Percentiles rank a stretch among this genome's conserved stretches.
Evolutionary conservation across 148 eudicot genomes (phyloP).

Genomic region (Bassia scoparia): DNA sequence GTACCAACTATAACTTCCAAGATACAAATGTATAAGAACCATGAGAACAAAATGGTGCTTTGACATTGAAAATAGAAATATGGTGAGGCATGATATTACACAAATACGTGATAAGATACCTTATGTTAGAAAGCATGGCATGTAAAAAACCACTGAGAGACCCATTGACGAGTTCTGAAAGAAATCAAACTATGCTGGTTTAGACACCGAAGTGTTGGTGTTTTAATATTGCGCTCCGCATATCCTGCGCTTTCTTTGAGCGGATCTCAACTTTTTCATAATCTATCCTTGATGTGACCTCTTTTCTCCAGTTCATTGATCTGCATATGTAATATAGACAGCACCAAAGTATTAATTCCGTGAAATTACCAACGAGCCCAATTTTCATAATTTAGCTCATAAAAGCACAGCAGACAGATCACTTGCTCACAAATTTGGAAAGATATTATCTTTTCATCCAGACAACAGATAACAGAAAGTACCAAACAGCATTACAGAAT

Average conservation of each 20-base stretch:
- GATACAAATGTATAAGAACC: not conserved
- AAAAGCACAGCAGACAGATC: not conserved
- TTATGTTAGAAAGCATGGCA: conserved; percentile 67
- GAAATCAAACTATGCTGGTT: conserved; percentile 44
- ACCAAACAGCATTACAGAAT: too few species aligned
- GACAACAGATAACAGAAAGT: too few species aligned
- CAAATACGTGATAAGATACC: conserved; percentile 11
- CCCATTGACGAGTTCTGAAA: conserved; percentile 57
- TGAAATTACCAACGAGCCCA: not conserved
- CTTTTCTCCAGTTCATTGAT: conserved; percentile 95
- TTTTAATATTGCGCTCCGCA: conserved; percentile 53
- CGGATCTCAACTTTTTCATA: conserved; percentile 77
- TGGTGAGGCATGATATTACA: not conserved
- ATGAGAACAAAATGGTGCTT: not conserved
- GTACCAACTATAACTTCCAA: not conserved
- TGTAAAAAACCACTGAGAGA: conserved; percentile 82
- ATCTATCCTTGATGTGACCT: conserved; percentile 93
- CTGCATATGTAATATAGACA: conserved; percentile 39
- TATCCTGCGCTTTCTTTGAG: conserved; percentile 92
- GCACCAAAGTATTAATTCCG: not conserved
- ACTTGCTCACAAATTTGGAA: not conserved
- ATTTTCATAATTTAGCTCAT: not conserved
- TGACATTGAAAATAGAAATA: not conserved
- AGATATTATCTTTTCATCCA: too few species aligned
- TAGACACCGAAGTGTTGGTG: conserved; percentile 45